These are phyloP conservation scores for Polychaeton citri DNA, from an alignment of 2,329 filamentous ascomycete species.

Conservation along the genomic window DNA sequence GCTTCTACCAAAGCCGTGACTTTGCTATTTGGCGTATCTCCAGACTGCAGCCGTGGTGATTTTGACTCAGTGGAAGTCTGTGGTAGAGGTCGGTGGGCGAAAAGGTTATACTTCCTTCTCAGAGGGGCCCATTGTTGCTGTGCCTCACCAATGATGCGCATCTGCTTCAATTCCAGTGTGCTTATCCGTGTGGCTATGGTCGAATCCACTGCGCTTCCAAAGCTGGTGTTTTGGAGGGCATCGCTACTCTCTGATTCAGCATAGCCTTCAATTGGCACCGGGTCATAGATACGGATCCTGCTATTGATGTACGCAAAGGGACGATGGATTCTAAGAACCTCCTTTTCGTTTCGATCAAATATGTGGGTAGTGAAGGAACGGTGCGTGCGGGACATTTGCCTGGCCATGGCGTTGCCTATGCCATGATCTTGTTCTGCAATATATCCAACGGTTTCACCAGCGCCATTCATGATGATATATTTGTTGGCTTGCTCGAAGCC, in stretches of 20 bases:
- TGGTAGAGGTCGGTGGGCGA: slow-evolving; percentile 37
- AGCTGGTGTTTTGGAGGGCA: slow-evolving; percentile 30
- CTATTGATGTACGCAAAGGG: slow-evolving; percentile 53
- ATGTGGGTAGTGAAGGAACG: slow-evolving; percentile 52
- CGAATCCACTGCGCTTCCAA: slow-evolving; percentile 29
- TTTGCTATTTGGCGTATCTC: slow-evolving; percentile 29
- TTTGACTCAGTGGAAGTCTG: slow-evolving; percentile 21
- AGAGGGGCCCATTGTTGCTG: slow-evolving; percentile 52
- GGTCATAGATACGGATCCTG: slow-evolving; percentile 43
- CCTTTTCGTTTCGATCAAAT: slow-evolving; percentile 46
- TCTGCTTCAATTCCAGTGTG: slow-evolving; percentile 38
- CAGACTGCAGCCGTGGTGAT: slow-evolving; percentile 21
- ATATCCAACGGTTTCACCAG: slow-evolving; percentile 50
- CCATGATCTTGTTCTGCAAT: slow-evolving; percentile 51
- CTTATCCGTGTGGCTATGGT: slow-evolving; percentile 38
- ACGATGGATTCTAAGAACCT: slow-evolving; percentile 48
- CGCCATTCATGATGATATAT: slow-evolving; percentile 52
- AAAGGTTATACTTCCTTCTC: slow-evolving; percentile 51
- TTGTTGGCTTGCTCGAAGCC: slow-evolving; percentile 55
- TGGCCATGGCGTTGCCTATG: slow-evolving; percentile 40
- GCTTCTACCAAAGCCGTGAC: slow-evolving; percentile 39
- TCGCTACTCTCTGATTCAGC: slow-evolving; percentile 18
- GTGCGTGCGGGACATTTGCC: slow-evolving; percentile 50
- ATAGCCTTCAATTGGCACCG: slow-evolving; percentile 28
- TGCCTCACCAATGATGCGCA: slow-evolving; percentile 50